A percentile compares a stretch with the other conserved stretches of the same genome.
Evolutionary conservation across 768 basidiomycete genomes (phyloP).

Genomic region (Pseudohyphozyma bogoriensis): DNA sequence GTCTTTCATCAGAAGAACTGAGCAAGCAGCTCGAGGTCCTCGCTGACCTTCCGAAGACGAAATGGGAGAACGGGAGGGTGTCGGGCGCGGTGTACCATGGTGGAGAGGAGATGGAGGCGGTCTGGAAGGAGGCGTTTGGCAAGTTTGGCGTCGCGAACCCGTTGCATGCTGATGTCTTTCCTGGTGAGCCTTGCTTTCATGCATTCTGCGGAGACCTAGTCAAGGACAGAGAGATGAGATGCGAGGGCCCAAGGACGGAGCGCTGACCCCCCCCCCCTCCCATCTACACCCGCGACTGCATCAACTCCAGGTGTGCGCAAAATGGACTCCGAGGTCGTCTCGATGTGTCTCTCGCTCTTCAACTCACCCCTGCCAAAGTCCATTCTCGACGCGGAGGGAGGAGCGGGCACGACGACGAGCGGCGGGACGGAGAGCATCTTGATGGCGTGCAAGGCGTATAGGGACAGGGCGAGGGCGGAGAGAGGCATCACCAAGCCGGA

Average conservation of each 20-base stretch:
- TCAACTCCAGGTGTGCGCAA: constrained; percentile 55
- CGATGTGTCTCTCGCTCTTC: constrained; percentile 44
- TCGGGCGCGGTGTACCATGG: constrained; percentile 28
- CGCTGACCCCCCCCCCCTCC: not conserved
- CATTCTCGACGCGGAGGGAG: constrained; percentile 38
- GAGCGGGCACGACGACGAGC: constrained; percentile 84
- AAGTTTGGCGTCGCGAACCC: constrained; percentile 75
- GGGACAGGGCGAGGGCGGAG: constrained; percentile 76
- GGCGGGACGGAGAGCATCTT: constrained; percentile 95
- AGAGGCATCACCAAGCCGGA: constrained; percentile 88
- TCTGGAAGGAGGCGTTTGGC: constrained; percentile 70
- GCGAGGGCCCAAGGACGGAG: no score
- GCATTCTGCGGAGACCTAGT: no score
- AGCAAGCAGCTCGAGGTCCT: not conserved
- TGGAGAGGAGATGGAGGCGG: constrained; percentile 27
- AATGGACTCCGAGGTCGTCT: constrained; percentile 75
- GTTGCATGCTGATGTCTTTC: constrained; percentile 86
- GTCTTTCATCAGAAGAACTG: constrained; percentile 8
- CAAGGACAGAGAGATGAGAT: not conserved
- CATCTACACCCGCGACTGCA: not conserved
- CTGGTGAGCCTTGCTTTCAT: constrained; percentile 36
- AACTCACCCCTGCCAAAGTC: constrained; percentile 45
- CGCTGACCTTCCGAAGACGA: constrained; percentile 10
- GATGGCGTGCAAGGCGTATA: constrained; percentile 87
- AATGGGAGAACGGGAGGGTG: constrained; percentile 25